phyloP scores from a whole-genome alignment of 2,329 filamentous ascomycete genomes.

The Neophaeococcomyces mojaviensis region DNA sequence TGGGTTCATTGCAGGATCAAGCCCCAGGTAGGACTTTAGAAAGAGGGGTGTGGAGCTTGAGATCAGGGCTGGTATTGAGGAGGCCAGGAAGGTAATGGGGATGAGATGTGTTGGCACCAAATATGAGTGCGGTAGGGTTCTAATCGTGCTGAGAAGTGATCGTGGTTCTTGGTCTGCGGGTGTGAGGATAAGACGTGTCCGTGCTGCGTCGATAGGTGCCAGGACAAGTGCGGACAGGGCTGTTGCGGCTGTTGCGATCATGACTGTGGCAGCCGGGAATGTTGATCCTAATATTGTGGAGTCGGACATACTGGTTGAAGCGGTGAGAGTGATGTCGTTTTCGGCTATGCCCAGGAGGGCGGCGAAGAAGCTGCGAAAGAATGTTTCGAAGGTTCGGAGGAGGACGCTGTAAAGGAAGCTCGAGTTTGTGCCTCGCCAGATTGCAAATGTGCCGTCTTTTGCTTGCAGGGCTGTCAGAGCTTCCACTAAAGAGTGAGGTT shows the following conservation, averaged over 20 bases:
- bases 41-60: slow-evolving; percentile 76
- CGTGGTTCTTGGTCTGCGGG: slow-evolving; percentile 67
- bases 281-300: slow-evolving; percentile 70
- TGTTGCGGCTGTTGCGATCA: slow-evolving; percentile 60
- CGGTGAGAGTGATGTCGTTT: slow-evolving; percentile 47
- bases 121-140: slow-evolving; percentile 61
- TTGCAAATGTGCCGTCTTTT: slow-evolving; percentile 80
- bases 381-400: slow-evolving; percentile 80
- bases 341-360: slow-evolving; percentile 87
- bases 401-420: slow-evolving; percentile 88
- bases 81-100: slow-evolving; percentile 79
- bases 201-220: slow-evolving; percentile 79
- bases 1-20: slow-evolving; percentile 76
- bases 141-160: slow-evolving; percentile 69
- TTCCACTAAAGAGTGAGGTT: slow-evolving; percentile 73
- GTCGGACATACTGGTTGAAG: slow-evolving; percentile 31
- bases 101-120: slow-evolving; percentile 63
- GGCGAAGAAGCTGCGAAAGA: slow-evolving; percentile 82
- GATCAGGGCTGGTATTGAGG: slow-evolving; percentile 73
- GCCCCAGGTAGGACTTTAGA: slow-evolving; percentile 72
- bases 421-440: slow-evolving; percentile 89
- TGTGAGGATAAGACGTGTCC: slow-evolving; percentile 79
- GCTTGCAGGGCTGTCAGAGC: slow-evolving; percentile 82
- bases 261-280: slow-evolving; percentile 72
- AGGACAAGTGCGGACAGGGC: slow-evolving; percentile 70